Base-by-base conservation (phyloP, 2,329 filamentous ascomycete genomes). In the Aspergillus texensis region DNA sequence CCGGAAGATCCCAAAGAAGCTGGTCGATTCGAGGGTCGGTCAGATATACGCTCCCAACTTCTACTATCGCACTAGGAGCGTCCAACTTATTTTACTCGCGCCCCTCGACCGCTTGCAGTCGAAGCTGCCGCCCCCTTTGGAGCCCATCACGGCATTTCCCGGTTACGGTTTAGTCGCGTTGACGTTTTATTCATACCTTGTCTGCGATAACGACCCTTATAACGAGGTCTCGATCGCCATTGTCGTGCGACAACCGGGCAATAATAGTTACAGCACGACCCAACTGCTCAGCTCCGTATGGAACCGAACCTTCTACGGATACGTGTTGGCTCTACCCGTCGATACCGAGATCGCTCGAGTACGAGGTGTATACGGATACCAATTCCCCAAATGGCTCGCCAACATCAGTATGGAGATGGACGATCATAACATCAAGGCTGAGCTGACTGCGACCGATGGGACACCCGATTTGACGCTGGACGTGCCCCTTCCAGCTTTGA, bases 321-420 rank as follows among this genome's bases (percentile, higher is more conserved):
- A 55, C 24, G 52, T 55, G 36, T 55, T 55, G 52, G 52, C 52
- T 21, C 52, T 55, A 55, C 52, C 52, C 14, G 52, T 55, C 52
- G 36, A 55, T 36, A 55, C 52, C 30, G 52, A 55, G 14, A 55
- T 55, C 52, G 52, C 52, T 39, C 52, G 52, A 32, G 26, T 55
- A 21, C 52, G 52, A 55, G 52, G 52, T 55, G 52, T 55, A 55
- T 55, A 55, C 4, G 52, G 52, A 21, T 55, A 55, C 30, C 52
- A 55, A 24, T 36, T 55, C n/a, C 52, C 52, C 19, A 55, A 55
- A 55, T 55, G 52, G 52, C 52, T 55, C n/a, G 52, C 52, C 30
- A 55, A 55, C 52, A 55, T 55, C 52, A 55, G 12, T 12, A 14
- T 55, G 52, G 52, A 55, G 36, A 55, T 55, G 52, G 52, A 55